These are phyloP conservation scores for Talaromyces wortmannii DNA, from an alignment of 495 filamentous ascomycete species.

Conservation along the genomic window DNA sequence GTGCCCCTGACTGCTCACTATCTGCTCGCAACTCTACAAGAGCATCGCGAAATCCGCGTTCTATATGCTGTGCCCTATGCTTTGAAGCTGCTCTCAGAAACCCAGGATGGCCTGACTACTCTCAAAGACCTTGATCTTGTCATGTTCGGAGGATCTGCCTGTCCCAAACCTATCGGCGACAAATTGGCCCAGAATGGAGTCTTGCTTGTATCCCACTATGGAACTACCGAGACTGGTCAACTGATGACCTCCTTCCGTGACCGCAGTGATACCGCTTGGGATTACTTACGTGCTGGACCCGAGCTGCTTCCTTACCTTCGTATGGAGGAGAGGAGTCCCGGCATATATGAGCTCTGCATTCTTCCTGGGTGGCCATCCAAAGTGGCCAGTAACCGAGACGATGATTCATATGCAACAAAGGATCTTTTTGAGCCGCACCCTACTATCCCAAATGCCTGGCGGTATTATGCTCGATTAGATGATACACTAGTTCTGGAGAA, in stretches of 20 bases:
- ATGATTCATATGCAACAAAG: conserved; percentile 51
- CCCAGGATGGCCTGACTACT: conserved; percentile 26
- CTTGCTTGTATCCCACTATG: conserved; percentile 45
- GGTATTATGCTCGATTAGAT: conserved; percentile 53
- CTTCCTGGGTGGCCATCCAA: conserved; percentile 56
- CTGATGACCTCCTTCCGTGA: conserved; percentile 46
- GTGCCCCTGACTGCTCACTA: conserved; percentile 33
- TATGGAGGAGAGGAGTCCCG: conserved; percentile 50
- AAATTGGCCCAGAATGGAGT: conserved; percentile 46
- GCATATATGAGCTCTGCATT: conserved; percentile 52
- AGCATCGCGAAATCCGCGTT: conserved; percentile 29
- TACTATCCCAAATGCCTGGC: conserved; percentile 48
- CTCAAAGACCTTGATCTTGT: conserved; percentile 35
- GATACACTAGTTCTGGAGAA: conserved; percentile 56
- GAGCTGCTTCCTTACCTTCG: conserved; percentile 27
- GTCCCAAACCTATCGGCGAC: conserved; percentile 44
- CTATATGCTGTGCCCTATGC: conserved; percentile 42
- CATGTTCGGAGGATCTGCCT: conserved; percentile 38
- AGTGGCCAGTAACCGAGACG: conserved; percentile 49
- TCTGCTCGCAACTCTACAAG: conserved; percentile 29
- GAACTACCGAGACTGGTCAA: conserved; percentile 49
- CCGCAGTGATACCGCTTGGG: conserved; percentile 53
- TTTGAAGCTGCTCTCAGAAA: conserved; percentile 39
- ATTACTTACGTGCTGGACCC: conserved; percentile 48
- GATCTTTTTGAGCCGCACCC: conserved; percentile 53